These are phyloP conservation scores for Sicyos edulis DNA, from an alignment of 306 rosid species.

Conservation along the genomic window DNA sequence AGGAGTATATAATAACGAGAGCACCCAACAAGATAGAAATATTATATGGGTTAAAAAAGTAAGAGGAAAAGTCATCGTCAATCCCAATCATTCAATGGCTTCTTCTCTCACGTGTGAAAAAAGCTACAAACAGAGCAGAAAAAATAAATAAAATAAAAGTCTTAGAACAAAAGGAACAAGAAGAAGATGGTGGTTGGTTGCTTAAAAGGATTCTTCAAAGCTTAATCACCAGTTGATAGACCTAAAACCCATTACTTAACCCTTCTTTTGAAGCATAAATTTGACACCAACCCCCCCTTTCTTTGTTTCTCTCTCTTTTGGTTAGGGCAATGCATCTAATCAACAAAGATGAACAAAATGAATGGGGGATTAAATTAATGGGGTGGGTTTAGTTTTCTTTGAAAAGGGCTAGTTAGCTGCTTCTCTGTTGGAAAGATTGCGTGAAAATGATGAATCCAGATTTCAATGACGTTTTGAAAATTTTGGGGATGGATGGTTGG, in stretches of 20 bases:
- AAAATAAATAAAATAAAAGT: too few species aligned
- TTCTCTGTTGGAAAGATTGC: neutral
- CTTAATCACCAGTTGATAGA: slow-evolving; percentile 16
- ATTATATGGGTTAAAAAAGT: too few species aligned
- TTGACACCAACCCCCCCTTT: slow-evolving; percentile 5
- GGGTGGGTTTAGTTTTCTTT: neutral
- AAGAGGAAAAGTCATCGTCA: slow-evolving; percentile 31
- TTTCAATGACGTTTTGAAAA: neutral
- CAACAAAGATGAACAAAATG: neutral
- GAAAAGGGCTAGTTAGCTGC: neutral
- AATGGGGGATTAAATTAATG: neutral
- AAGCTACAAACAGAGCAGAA: too few species aligned
- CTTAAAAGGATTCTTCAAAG: slow-evolving; percentile 42
- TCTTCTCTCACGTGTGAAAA: slow-evolving; percentile 30
- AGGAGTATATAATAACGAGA: slow-evolving; percentile 17
- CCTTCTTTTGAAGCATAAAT: slow-evolving; percentile 43
- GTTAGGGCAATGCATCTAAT: slow-evolving; percentile 18
- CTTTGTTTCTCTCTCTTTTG: slow-evolving; percentile 7
- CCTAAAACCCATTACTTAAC: too few species aligned
- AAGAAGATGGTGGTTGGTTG: slow-evolving; percentile 22
- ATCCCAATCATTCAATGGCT: slow-evolving; percentile 39
- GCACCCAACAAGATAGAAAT: too few species aligned
- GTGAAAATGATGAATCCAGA: neutral
- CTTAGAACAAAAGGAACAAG: too few species aligned
- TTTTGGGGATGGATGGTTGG: neutral